phyloP scores from a whole-genome alignment of 2,329 filamentous ascomycete genomes.

The Exophiala sp. region DNA sequence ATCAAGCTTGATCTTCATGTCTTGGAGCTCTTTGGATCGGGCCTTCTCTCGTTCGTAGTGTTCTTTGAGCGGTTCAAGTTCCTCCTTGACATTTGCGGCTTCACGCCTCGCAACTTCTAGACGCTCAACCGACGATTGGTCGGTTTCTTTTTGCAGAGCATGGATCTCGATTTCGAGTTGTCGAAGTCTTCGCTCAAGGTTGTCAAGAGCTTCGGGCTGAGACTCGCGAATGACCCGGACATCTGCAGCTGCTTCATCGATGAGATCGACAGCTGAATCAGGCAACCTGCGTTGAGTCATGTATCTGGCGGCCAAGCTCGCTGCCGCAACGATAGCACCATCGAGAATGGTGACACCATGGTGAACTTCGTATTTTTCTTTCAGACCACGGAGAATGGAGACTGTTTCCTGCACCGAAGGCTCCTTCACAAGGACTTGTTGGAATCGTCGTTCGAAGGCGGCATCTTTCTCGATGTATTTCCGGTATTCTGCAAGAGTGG shows the following conservation, averaged over 20 bases:
- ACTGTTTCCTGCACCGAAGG: constrained; percentile 84
- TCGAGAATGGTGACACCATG: constrained; percentile 97
- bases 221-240: constrained; percentile 94
- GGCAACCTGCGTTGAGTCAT: constrained; percentile 86
- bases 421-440: constrained; percentile 96
- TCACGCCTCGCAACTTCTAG: constrained; percentile 81
- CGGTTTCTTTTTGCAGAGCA: constrained; percentile 87
- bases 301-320: constrained; percentile 89
- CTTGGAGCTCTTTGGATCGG: constrained; percentile 85
- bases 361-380: constrained; percentile 97
- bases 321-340: constrained; percentile 83
- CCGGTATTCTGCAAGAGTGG: constrained; percentile 89
- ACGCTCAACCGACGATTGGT: constrained; percentile 83
- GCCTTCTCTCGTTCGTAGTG: constrained; percentile 94
- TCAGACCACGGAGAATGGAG: constrained; percentile 95
- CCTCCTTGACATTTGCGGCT: constrained; percentile 90
- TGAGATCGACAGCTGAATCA: constrained; percentile 92
- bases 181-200: constrained; percentile 80
- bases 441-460: constrained; percentile 96
- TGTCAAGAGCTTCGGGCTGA: constrained; percentile 92
- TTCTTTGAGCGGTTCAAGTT: constrained; percentile 83
- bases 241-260: constrained; percentile 95
- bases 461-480: constrained; percentile 99
- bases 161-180: constrained; percentile 98
- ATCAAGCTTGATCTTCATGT: constrained; percentile 92